These are phyloP conservation scores for Populus davidiana DNA, from an alignment of 345 rosid species.

Conservation along the genomic window DNA sequence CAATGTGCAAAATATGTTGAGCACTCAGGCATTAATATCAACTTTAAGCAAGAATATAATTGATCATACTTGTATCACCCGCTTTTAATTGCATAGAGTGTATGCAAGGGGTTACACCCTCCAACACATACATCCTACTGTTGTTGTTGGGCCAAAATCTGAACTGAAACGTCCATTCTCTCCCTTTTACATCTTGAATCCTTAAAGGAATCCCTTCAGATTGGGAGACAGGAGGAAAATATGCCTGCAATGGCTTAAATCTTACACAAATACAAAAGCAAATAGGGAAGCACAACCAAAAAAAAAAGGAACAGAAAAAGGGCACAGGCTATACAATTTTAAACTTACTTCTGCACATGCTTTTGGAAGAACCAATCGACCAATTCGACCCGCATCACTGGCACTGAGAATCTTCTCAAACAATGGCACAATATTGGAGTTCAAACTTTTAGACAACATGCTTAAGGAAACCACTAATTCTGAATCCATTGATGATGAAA, in stretches of 20 bases:
- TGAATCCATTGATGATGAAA: conserved; percentile 15
- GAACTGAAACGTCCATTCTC: conserved; percentile 95
- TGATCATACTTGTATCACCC: conserved; percentile 75
- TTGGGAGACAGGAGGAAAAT: conserved; percentile 86
- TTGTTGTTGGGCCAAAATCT: conserved; percentile 99
- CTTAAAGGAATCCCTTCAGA: conserved; percentile 85
- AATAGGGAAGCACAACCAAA: background rate
- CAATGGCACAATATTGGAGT: conserved; percentile 72
- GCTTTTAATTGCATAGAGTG: conserved; percentile 87
- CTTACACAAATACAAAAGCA: conserved; percentile 18
- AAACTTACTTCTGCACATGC: conserved; percentile 91
- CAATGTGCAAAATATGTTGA: background rate
- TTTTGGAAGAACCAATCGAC: conserved; percentile 92
- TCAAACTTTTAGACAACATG: conserved; percentile 47
- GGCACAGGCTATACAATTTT: conserved; percentile 3
- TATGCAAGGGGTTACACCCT: conserved; percentile 97
- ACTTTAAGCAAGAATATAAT: conserved; percentile 7
- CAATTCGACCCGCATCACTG: conserved; percentile 97
- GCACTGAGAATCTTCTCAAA: conserved; percentile 96
- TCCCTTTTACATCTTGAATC: conserved; percentile 83
- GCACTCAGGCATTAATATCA: conserved; percentile 3
- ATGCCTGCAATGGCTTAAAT: conserved; percentile 57
- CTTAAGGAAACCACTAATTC: conserved; percentile 35
- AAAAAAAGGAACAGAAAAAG: background rate
- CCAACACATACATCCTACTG: conserved; percentile 96